Conservation (phyloP, 78 protist genomes). For the Diacronema lutheri region DNA sequence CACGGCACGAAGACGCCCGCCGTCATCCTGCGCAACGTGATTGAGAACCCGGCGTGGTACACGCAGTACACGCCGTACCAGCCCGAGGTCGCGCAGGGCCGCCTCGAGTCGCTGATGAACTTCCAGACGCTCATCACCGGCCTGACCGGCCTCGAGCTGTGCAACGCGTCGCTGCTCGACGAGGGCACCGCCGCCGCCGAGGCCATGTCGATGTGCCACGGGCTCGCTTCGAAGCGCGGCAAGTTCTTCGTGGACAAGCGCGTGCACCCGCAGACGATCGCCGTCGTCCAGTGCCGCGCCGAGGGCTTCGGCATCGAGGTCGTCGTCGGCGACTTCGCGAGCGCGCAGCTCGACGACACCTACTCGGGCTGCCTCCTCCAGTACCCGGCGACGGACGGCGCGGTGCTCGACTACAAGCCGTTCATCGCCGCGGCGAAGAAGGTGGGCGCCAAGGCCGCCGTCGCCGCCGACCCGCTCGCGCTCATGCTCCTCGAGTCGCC, state of each 20-base stretch:
- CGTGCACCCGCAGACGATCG: constrained; percentile 86
- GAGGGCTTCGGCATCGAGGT: constrained; percentile 62
- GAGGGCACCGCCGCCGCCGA: constrained; percentile 90
- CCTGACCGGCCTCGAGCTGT: constrained; percentile 78
- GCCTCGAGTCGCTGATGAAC: constrained; percentile 93
- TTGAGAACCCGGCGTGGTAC: constrained; percentile 98
- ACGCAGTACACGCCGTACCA: constrained; percentile 99
- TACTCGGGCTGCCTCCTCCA: constrained; percentile 20
- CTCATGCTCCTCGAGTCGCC: constrained; percentile 73
- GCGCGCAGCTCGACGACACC: neutral
- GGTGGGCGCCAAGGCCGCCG: constrained; percentile 17
- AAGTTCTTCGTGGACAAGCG: constrained; percentile 61
- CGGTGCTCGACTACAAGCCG: constrained; percentile 46
- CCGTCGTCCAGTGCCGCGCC: constrained; percentile 80
- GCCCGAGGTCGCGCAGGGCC: constrained; percentile 96
- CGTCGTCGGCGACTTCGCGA: constrained; percentile 34
- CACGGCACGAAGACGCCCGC: constrained; percentile 78
- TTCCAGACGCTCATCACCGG: constrained; percentile 80
- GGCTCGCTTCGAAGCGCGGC: constrained; percentile 21
- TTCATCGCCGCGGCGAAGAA: constrained; percentile 8
- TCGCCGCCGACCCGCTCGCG: constrained; percentile 88
- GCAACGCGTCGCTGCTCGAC: constrained; percentile 94
- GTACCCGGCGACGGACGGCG: constrained; percentile 70
- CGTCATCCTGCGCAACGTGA: constrained; percentile 85
- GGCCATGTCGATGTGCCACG: constrained; percentile 83